Base-by-base conservation (phyloP, 2,329 filamentous ascomycete genomes). In the Tympanopsis confertula region DNA sequence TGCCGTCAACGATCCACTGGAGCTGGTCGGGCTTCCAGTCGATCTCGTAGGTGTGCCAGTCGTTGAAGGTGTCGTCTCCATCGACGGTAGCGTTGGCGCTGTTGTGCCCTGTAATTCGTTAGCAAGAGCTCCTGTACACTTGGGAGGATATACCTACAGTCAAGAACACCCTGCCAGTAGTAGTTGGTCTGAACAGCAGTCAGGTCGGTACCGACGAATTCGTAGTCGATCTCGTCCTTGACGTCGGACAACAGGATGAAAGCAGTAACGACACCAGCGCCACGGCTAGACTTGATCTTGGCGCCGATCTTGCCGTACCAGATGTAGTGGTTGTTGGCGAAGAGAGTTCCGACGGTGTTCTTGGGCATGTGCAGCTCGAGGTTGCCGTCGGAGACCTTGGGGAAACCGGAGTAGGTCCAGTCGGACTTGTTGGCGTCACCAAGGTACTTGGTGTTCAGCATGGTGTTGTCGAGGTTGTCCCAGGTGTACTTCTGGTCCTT, bases 141-240 rank as follows among this genome's bases (percentile, higher is more conserved):
- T n/a, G n/a, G n/a, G n/a, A n/a, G n/a, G n/a, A n/a, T 28, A 18
- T 12, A 33, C 85, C 68, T 68, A 94, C 86, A 96, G 58, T 89
- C 71, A 28, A 86, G 81, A 45, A 95, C 81, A 53, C 91, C 91
- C 64, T 95, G 88, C 65, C 82, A 95, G 64, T 95, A 98, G 68
- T 79, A 98, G 66, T 98, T 98, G 55, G 87, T 91, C 66, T 98
- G 88, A 14, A 82, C 85, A 44, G 71, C 74, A 35, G 67, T 54
- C 44, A 94, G 67, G 52, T 95, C 85, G 33, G 73, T 73, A 46
- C 91, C 91, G 39, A 98, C 74, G 57, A 83, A 96, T 59, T 98
- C 91, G 56, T 86, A 96, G 64, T 98, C 91, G 51, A 98, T 94
- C 62, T 98, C 91, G 54, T 98, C 91, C 70, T 95, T 94, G 53